Percentiles rank a stretch among this genome's conserved stretches.
Conservation (phyloP, 768 basidiomycete genomes). For the Clitopilus hobsonii region DNA sequence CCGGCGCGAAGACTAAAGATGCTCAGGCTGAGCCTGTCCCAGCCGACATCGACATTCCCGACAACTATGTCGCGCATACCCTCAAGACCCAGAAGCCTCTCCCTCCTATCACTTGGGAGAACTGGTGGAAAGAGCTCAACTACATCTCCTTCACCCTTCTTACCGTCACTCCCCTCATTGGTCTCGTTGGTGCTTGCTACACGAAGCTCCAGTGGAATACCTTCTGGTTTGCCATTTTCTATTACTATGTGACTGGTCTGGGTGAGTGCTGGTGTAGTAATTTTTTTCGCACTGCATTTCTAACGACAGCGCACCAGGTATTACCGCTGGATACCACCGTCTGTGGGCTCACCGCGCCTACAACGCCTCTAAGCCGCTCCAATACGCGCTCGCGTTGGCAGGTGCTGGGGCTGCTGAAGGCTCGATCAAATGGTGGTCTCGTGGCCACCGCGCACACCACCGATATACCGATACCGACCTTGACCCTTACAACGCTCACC, state of each 20-base stretch:
- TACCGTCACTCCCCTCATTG: conserved; percentile 66
- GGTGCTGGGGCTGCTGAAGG: conserved; percentile 95
- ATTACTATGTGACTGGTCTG: conserved; percentile 53
- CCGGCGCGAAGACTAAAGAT: conserved; percentile 8
- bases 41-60: conserved; percentile 60
- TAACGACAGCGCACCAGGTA: conserved; percentile 36
- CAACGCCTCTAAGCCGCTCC: conserved; percentile 82
- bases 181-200: conserved; percentile 66
- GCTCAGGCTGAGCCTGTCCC: conserved; percentile 25
- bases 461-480: conserved; percentile 96
- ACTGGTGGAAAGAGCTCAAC: conserved; percentile 58
- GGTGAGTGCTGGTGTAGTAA: conserved; percentile 38
- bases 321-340: conserved; percentile 94
- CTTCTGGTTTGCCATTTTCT: conserved; percentile 39
- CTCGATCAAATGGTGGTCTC: conserved; percentile 98
- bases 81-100: conserved; percentile 63
- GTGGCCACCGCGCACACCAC: conserved; percentile 97
- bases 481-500: conserved; percentile 92
- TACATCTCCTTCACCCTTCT: conserved; percentile 76
- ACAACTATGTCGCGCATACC: conserved; percentile 79
- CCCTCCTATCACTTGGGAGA: conserved; percentile 63
- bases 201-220: conserved; percentile 74
- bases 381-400: conserved; percentile 78
- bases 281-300: neutral
- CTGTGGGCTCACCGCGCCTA: conserved; percentile 97